phyloP scores from a whole-genome alignment of 768 basidiomycete species.

The Porpolomopsis calyptriformis region DNA sequence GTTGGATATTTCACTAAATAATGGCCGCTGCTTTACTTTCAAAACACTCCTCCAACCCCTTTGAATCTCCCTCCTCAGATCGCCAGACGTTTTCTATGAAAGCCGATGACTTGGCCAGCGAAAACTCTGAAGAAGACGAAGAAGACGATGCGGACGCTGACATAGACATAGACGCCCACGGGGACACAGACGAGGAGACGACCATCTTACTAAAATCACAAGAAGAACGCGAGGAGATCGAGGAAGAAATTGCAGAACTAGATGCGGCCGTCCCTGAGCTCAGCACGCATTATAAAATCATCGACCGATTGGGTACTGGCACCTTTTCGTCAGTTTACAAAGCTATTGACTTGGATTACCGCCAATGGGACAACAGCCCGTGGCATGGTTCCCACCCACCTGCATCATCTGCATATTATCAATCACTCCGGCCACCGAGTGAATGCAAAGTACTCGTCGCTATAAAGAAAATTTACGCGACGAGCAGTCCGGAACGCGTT shows the following conservation, averaged over 20 bases:
- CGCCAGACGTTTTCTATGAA: constrained; percentile 39
- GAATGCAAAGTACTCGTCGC: constrained; percentile 71
- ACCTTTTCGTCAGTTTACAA: constrained; percentile 99
- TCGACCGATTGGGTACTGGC: constrained; percentile 91
- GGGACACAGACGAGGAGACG: constrained; percentile 41
- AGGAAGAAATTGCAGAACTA: constrained; percentile 67
- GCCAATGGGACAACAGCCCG: constrained; percentile 66
- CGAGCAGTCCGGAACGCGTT: constrained; percentile 86
- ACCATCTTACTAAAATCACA: constrained; percentile 45
- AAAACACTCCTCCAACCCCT: constrained; percentile 65
- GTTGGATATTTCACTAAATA: not conserved
- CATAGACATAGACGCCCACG: constrained; percentile 25
- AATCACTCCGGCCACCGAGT: constrained; percentile 33
- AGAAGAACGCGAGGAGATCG: constrained; percentile 67
- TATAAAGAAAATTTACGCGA: constrained; percentile 93
- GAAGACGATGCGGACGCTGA: constrained; percentile 25
- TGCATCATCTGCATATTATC: constrained; percentile 55
- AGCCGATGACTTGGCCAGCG: no score
- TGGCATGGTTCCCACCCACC: constrained; percentile 63
- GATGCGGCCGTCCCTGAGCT: constrained; percentile 57
- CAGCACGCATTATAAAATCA: constrained; percentile 54
- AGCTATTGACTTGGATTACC: constrained; percentile 70
- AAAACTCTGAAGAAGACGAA: constrained; percentile 18
- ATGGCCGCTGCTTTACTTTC: constrained; percentile 41
- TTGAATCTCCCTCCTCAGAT: constrained; percentile 58